These are phyloP conservation scores for Blastocystis sp. DNA, from an alignment of 352 stramenopile genomes.

Conservation along the genomic window DNA sequence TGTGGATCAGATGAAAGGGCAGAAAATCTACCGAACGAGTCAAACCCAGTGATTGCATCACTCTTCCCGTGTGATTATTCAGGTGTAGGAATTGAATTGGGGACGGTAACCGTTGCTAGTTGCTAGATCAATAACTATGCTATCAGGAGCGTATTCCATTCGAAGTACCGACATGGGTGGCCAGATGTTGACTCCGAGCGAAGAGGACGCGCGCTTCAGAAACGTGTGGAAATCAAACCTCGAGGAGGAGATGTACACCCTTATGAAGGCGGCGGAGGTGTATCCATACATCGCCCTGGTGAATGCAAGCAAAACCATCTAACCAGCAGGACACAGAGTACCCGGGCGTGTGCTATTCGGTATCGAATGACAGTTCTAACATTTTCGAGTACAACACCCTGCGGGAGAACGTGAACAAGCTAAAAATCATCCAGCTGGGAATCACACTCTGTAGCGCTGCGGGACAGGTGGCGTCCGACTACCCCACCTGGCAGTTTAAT, in stretches of 20 bases:
- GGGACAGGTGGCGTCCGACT: slow-evolving; percentile 36
- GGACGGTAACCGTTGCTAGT: not conserved
- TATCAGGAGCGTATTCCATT: slow-evolving; percentile 20
- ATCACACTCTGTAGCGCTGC: slow-evolving; percentile 58
- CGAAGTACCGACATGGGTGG: not conserved
- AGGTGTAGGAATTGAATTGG: not conserved
- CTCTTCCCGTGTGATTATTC: not conserved
- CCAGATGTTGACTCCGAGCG: not conserved
- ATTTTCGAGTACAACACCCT: slow-evolving; percentile 69
- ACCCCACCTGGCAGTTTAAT: slow-evolving; percentile 69
- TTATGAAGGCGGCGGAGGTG: slow-evolving; percentile 48
- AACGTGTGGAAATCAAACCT: slow-evolving; percentile 68
- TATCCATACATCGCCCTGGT: slow-evolving; percentile 69
- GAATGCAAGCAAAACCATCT: not conserved
- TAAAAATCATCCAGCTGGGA: slow-evolving; percentile 69
- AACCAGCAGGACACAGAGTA: slow-evolving; percentile 66
- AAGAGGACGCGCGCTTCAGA: not conserved
- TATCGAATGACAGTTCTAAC: slow-evolving; percentile 29
- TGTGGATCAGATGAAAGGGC: not conserved
- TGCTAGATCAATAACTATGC: slow-evolving; percentile 17
- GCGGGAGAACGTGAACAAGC: slow-evolving; percentile 64
- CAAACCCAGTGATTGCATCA: not conserved
- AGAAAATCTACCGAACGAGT: not conserved
- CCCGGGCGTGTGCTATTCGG: slow-evolving; percentile 52
- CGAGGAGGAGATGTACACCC: slow-evolving; percentile 44